Conservation (phyloP, 441 rosid genomes). For the California macrophylla region DNA sequence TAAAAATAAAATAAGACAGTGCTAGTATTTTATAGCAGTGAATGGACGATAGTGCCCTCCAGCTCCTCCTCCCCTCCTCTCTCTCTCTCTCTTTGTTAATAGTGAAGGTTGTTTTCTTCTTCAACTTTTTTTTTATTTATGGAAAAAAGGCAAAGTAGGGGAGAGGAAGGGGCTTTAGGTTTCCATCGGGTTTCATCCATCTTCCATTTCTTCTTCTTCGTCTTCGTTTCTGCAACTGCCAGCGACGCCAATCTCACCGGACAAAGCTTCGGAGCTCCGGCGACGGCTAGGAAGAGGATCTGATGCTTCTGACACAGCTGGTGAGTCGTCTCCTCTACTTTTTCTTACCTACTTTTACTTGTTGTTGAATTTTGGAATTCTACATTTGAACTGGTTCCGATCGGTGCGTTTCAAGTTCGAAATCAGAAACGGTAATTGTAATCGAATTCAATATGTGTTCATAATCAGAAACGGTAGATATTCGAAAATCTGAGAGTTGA, state of each 20-base stretch:
- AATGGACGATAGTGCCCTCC: constrained; percentile 4
- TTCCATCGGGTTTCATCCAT: neutral
- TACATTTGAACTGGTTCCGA: constrained; percentile 1
- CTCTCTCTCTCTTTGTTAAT: neutral
- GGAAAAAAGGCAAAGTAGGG: constrained; percentile 7
- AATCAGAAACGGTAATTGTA: neutral
- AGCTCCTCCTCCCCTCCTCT: neutral
- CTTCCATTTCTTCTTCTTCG: neutral
- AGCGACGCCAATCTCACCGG: neutral
- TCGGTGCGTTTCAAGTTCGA: neutral
- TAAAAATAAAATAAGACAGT: neutral
- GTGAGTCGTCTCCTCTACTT: neutral
- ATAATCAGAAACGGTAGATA: neutral
- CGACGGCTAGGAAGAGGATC: neutral
- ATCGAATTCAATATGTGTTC: neutral
- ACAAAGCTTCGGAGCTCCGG: neutral
- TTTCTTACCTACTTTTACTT: neutral
- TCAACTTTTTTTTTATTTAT: neutral
- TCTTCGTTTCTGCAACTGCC: neutral
- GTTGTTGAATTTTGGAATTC: neutral
- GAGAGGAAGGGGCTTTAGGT: constrained; percentile 8
- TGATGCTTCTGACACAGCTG: neutral
- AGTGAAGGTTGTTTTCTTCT: constrained; percentile 1
- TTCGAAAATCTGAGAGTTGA: neutral
- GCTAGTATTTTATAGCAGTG: neutral